Evolutionary conservation across 352 stramenopile genomes (phyloP), one percentile per base, ranked within the genome.

Genomic region (Hyaloperonospora arabidopsidis): DNA sequence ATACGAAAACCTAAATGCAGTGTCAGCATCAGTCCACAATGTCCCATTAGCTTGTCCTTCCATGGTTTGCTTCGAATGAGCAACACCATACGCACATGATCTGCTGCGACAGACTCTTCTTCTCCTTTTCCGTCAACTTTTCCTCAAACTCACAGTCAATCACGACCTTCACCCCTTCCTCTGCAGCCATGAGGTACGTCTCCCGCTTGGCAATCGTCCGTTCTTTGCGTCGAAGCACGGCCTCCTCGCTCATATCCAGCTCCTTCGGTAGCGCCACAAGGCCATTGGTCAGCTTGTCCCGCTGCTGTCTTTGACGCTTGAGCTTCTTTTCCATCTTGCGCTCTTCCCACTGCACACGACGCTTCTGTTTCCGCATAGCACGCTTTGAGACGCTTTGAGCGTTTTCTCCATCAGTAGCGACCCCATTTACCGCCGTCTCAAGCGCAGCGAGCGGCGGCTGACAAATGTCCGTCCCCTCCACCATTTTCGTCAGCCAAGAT

Each of bases 71-170:
- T 2, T 25, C 23, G 0, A 28, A 21, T 0, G 52, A 61, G 7
- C 7, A 39, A 2, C 18, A n/a, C n/a, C n/a, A n/a, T n/a, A 59
- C 87, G 67, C 80, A 97, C 79, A 97, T 94, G 52, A 98, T 90
- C 67, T 98, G 95, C 61, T 95, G 86, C 10, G 78, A 85, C 13
- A 98, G 72, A 61, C 83, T 97, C 58, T 95, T 97, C 57, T 94
- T 88, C 65, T 97, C 93, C 52, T 94, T 95, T 23, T 76, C 64
- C 2, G 70, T 92, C 89, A 98, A 97, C n/a, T 87, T 56, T 19
- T 96, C 64, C 59, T 98, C 90, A 68, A 97, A 98, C 14, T 78
- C 84, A 54, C 92, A 97, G 67, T 98, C 95, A 40, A 98, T 87
- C n/a, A 96, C 81, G 10, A 97, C 73, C 36, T 76, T 79, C 14